Evolutionary conservation across 73 alveolate species (phyloP), one percentile per base, ranked within the genome.

Genomic region (Paraurostyla sp.): DNA sequence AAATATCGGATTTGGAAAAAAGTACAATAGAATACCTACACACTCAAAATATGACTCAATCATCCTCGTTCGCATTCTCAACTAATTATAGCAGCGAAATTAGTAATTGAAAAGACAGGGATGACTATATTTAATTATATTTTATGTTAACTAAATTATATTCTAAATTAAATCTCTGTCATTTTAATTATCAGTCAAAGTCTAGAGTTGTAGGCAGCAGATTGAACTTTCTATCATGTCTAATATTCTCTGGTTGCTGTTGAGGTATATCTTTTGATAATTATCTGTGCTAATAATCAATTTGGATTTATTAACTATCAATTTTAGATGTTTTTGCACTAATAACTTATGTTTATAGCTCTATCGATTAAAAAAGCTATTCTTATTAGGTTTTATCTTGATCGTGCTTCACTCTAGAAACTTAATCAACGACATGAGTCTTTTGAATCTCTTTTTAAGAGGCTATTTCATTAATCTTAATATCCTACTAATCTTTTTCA

Each of bases 21-120:
- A 36, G 16, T 7, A 4, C 3, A 16, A 62, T 62, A 15, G 4
- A 62, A 36, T 29, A 29, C 22, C 16, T 62, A 25, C 52, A 16
- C 15, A 29, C 51, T 62, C 80, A 62, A 36, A 62, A 32, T 62
- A 16, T 62, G 80, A 62, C 80, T 22, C 80, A 62, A 32, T 62
- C 15, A 15, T 62, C 48, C 23, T 52, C 13, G 69, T 52, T 9
- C 23, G 69, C 69, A 52, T 52, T 25, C 69, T 20, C 35, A n/a
- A 52, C 23, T 52, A 52, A 18, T 20, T 18, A 52, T 52, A 52
- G 23, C 23, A 52, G 69, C 9, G 9, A 18, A 35, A 52, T 52
- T 52, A 52, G 11, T 9, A 20, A 9, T 52, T 6, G 49, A 33
- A 6, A 16, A 60, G 50, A 60, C 50, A 33, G 22, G 23, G 32